Evolutionary conservation across 441 rosid species (phyloP), one percentile per base, ranked within the genome.

Genomic region (Francoa sonchifolia): DNA sequence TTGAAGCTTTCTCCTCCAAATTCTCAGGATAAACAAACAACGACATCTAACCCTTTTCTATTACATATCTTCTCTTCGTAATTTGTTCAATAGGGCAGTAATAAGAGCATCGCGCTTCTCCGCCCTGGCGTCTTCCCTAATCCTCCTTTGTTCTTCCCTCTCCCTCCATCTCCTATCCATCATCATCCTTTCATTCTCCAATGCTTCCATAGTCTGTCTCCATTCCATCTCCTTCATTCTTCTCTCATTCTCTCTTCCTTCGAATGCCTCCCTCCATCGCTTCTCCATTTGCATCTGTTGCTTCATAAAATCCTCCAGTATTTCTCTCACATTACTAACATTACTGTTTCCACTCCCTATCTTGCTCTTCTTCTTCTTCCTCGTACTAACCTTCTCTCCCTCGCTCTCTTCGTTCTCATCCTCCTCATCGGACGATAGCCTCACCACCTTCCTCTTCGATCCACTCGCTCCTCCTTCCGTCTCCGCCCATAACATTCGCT

Each of bases 91-190:
- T 21, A 90, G 73, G 19, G 85, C 82, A 11, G 80, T 75, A 49
- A 90, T 69, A 17, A 90, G 84, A 12, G 77, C 69, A 42, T 90
- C 99, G 50, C 96, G 76, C 48, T 71, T 90, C 62, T 85, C 95
- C 48, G 99, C 96, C 76, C 93, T 74, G 69, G 68, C 80, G 54
- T 90, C 99, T 35, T 85, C 95, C 53, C 95, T 80, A 29, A 68
- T 34, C 34, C 82, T 70, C 44, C 93, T 74, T 68, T 85, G 90
- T 52, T 90, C 96, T 44, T 82, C 99, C 61, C 71, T 70, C 40
- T 90, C 95, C 58, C 80, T 76, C 94, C 95, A 85, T 33, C 72
- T 63, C 48, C 79, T 73, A 29, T 90, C 98, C 58, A 80, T 57
- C 62, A 75, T 58, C 9, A 80, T 47, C 74, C 96, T 77, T 66